phyloP scores from a whole-genome alignment of 768 basidiomycete species.

The Mycena maculata region DNA sequence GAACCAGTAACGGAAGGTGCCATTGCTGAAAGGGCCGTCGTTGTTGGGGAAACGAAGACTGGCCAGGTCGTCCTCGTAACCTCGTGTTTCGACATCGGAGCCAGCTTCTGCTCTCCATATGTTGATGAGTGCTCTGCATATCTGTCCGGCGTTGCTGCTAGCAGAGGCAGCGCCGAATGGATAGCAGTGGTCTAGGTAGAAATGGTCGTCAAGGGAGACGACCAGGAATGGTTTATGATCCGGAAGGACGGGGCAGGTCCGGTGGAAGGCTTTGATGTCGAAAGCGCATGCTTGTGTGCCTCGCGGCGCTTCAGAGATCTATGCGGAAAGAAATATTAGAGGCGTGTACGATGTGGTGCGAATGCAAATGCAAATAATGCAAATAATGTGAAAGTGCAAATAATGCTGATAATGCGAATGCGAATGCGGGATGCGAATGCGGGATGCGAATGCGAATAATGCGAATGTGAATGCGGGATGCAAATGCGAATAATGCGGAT shows the following conservation, averaged over 20 bases:
- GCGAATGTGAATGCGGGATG: too few relatives aligned
- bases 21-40: not conserved
- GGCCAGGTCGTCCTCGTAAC: not conserved
- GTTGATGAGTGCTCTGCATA: constrained; percentile 40
- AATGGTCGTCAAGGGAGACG: constrained; percentile 27
- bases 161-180: constrained; percentile 43
- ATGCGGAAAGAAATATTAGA: not conserved
- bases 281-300: constrained; percentile 45
- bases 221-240: constrained; percentile 40
- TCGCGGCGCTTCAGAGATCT: constrained; percentile 41
- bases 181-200: constrained; percentile 37
- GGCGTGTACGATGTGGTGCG: not conserved
- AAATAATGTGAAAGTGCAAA: too few relatives aligned
- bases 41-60: not conserved
- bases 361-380: too few relatives aligned
- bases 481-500: too few relatives aligned
- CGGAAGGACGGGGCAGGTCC: constrained; percentile 41
- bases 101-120: constrained; percentile 33
- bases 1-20: not conserved
- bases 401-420: too few relatives aligned
- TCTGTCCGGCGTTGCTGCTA: constrained; percentile 39
- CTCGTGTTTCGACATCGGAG: not conserved
- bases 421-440: too few relatives aligned
- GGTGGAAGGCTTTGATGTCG: constrained; percentile 45
- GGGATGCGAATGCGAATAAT: too few relatives aligned